Percentiles rank a stretch among this genome's conserved stretches.
Conservation (phyloP, 768 basidiomycete species). For the Dacryopinax primogenitus region DNA sequence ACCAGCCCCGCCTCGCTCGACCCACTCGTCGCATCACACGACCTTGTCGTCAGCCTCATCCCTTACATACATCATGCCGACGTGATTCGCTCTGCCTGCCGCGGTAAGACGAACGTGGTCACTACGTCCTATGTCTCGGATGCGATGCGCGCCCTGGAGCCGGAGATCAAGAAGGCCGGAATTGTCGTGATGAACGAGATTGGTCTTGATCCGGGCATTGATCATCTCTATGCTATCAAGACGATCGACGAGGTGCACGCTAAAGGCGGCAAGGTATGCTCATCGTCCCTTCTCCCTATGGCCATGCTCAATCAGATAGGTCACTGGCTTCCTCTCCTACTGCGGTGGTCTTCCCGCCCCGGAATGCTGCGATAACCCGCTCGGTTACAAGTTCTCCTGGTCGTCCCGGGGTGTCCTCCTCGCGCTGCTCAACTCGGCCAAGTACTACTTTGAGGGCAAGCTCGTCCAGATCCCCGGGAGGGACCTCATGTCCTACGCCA, state of each 20-base stretch:
- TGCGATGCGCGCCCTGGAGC: conserved; percentile 77
- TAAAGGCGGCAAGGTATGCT: conserved; percentile 74
- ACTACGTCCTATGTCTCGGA: conserved; percentile 93
- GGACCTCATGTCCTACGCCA: conserved; percentile 80
- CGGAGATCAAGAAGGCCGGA: conserved; percentile 68
- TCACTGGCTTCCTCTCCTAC: conserved; percentile 86
- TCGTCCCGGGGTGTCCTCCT: conserved; percentile 91
- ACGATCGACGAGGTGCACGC: conserved; percentile 87
- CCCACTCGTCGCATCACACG: conserved; percentile 65
- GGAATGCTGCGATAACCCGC: conserved; percentile 80
- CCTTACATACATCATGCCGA: conserved; percentile 83
- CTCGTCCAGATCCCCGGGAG: conserved; percentile 54
- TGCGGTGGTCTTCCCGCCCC: conserved; percentile 94
- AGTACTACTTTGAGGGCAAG: conserved; percentile 57
- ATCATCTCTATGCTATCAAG: conserved; percentile 88
- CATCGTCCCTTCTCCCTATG: background rate
- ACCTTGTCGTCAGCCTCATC: conserved; percentile 91
- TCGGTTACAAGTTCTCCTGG: conserved; percentile 99
- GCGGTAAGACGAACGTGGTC: conserved; percentile 80
- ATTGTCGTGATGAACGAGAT: conserved; percentile 96
- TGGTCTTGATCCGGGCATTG: conserved; percentile 90
- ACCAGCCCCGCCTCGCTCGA: conserved; percentile 55
- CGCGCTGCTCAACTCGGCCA: conserved; percentile 81
- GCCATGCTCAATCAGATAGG: conserved; percentile 30
- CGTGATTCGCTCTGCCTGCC: conserved; percentile 87